Evolutionary conservation across 2,329 filamentous ascomycete species (phyloP).

Genomic region (Monosporascus sp.): DNA sequence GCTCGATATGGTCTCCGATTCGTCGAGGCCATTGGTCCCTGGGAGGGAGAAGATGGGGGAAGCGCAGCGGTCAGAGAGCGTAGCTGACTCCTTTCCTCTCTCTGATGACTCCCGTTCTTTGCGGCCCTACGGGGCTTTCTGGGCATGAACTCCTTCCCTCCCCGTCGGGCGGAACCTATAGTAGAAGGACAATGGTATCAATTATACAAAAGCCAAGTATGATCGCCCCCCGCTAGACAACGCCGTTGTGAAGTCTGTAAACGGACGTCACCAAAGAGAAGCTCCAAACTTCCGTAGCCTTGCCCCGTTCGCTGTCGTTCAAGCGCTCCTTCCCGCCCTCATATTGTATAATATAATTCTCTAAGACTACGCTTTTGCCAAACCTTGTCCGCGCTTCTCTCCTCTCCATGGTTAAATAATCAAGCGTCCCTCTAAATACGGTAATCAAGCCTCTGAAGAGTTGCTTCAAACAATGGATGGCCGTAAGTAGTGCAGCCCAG

Average conservation of each 20-base stretch:
- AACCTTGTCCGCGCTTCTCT: constrained; percentile 4
- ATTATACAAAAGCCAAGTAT: constrained; percentile 25
- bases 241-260: constrained; percentile 14
- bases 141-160: background rate
- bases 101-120: background rate
- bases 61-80: background rate
- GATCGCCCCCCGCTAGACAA: constrained; percentile 13
- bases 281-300: constrained; percentile 17
- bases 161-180: background rate
- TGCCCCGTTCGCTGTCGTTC: constrained; percentile 8
- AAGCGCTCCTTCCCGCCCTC: background rate
- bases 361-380: too few relatives aligned
- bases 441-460: too few relatives aligned
- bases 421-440: too few relatives aligned
- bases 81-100: background rate
- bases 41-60: background rate
- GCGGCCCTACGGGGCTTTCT: background rate
- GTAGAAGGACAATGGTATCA: background rate
- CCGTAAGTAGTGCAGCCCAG: constrained; percentile 19
- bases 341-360: too few relatives aligned
- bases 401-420: too few relatives aligned
- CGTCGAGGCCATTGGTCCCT: background rate
- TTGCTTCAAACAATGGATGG: constrained; percentile 22
- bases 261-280: constrained; percentile 8
- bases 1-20: background rate